phyloP scores from a whole-genome alignment of 1,284 basidiomycete species.

The Cutaneotrichosporon sp. region DNA sequence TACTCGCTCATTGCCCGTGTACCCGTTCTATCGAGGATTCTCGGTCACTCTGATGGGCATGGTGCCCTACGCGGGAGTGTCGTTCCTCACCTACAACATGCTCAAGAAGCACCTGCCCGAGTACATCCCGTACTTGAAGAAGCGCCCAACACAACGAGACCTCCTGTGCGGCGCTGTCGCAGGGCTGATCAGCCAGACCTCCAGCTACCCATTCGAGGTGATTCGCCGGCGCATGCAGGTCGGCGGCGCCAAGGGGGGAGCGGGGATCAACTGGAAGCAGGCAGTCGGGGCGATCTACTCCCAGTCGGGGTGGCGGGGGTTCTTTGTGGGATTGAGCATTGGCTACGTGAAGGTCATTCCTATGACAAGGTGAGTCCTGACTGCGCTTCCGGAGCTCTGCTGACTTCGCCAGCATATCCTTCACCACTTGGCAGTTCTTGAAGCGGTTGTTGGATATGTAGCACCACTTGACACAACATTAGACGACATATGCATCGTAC shows the following conservation, averaged over 20 bases:
- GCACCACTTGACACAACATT: constrained; percentile 19
- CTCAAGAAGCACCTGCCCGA: constrained; percentile 65
- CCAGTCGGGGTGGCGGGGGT: constrained; percentile 76
- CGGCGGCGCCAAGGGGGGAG: constrained; percentile 69
- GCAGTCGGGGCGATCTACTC: constrained; percentile 70
- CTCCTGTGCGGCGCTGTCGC: constrained; percentile 86
- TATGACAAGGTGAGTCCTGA: constrained; percentile 66
- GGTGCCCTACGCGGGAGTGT: constrained; percentile 95
- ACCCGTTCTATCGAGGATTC: constrained; percentile 86
- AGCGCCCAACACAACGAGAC: constrained; percentile 55
- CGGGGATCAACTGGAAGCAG: constrained; percentile 69
- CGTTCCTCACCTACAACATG: constrained; percentile 89
- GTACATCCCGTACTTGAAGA: constrained; percentile 51
- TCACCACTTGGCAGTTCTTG: constrained; percentile 55
- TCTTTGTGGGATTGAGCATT: constrained; percentile 90
- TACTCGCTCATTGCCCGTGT: constrained; percentile 49
- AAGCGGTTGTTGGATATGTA: constrained; percentile 52
- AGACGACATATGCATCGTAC: constrained; percentile 22
- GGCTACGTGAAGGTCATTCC: constrained; percentile 97
- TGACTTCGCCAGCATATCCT: constrained; percentile 47
- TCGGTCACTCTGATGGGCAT: constrained; percentile 87
- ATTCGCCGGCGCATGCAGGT: constrained; percentile 94
- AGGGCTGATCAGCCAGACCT: constrained; percentile 84
- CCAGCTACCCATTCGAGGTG: constrained; percentile 95
- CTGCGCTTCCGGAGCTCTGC: neutral